Conservation (phyloP, 2,329 filamentous ascomycete genomes). For the Talaromyces funiculosus region DNA sequence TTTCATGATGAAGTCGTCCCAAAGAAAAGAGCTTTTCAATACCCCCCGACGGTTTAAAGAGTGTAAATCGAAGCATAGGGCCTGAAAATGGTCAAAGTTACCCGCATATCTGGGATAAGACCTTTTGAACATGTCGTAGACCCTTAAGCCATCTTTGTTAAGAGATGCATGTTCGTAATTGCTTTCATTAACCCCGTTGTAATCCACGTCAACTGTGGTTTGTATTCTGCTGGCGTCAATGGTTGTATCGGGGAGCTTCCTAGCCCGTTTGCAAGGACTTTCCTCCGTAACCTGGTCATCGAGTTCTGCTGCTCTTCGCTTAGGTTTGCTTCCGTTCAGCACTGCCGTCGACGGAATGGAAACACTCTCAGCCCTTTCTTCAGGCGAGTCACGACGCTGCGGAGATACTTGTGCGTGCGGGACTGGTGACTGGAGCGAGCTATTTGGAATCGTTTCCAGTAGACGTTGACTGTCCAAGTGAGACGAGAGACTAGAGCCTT, state of each 20-base stretch:
- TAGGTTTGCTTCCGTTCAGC: neutral
- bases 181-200: slow-evolving; percentile 18
- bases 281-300: neutral
- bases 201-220: neutral
- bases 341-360: neutral
- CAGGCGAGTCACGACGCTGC: neutral
- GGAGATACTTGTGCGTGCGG: slow-evolving; percentile 6
- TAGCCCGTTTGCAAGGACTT: slow-evolving; percentile 4
- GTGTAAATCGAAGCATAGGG: slow-evolving; percentile 34
- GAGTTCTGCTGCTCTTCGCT: slow-evolving; percentile 5
- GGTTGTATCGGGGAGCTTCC: neutral
- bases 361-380: neutral
- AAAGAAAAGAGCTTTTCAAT: slow-evolving; percentile 32
- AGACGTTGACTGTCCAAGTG: slow-evolving; percentile 10
- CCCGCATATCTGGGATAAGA: slow-evolving; percentile 38
- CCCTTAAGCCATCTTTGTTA: slow-evolving; percentile 19
- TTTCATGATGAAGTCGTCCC: slow-evolving; percentile 44
- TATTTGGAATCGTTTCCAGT: slow-evolving; percentile 8
- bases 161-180: slow-evolving; percentile 5
- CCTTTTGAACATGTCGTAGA: slow-evolving; percentile 34
- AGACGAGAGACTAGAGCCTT: slow-evolving; percentile 5
- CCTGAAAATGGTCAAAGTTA: slow-evolving; percentile 33
- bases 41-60: slow-evolving; percentile 25
- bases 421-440: slow-evolving; percentile 4
- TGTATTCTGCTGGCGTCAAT: neutral